Evolutionary conservation across 345 rosid species (phyloP), one percentile per base, ranked within the genome.

Genomic region (Heritiera fomes): DNA sequence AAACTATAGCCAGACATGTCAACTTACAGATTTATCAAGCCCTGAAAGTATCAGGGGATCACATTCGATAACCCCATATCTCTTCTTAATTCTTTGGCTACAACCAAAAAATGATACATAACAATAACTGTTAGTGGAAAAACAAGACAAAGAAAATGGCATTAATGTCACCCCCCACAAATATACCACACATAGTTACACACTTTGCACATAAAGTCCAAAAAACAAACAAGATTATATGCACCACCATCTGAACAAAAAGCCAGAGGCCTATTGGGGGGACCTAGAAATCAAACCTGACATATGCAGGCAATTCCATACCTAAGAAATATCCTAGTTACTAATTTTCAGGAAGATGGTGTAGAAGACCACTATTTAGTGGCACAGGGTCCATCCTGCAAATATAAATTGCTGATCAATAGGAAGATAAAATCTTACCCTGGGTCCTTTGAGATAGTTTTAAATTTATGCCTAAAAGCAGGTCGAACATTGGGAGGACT

Each of bases 401-500:
- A 64, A 45, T 20, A 62, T 63, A 76, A 30, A 30, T 12, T 61
- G n/a, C 2, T n/a, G 40, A 55, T 8, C 1, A 18, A 77, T 15
- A 41, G 28, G 28, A 63, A 80, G 72, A 68, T 45, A 38, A 75
- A 80, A 63, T 18, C 86, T 87, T 80, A 95, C 99, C 96, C 87
- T 63, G 89, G 90, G 81, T 82, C 73, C 83, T 83, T 91, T 78
- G 80, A 78, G 58, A 90, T 83, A 59, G 82, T 84, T 86, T 87
- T 93, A 78, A 89, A 86, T 77, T 55, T 89, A 81, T 95, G 99
- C 63, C 86, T 89, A 82, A 95, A 93, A 41, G 99, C 99, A 78
- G 99, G 99, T 70, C 98, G 97, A 79, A 95, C 84, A 83, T 91
- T 96, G 5, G 94, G 99, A 58, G 94, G 91, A 77, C 83, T 60